These are phyloP conservation scores for Tardiomyces digboiensis DNA, from an alignment of 1,139 yeast genomes.

Conservation along the genomic window DNA sequence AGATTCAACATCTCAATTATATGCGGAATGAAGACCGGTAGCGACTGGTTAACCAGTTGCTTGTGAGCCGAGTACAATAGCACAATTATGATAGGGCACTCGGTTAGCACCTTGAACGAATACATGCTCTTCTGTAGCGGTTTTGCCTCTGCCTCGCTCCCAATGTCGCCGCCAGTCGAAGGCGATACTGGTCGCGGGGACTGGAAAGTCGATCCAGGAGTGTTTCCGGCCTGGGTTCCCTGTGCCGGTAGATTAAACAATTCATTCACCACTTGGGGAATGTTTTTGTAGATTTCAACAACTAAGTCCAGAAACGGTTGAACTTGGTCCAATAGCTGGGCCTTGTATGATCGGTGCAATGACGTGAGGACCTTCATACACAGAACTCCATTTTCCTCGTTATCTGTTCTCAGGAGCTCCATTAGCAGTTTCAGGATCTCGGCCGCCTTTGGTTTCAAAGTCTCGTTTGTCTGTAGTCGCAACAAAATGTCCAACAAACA, in stretches of 20 bases:
- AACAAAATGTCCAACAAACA: conserved; percentile 64
- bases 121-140: conserved; percentile 46
- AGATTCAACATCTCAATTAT: conserved; percentile 65
- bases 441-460: conserved; percentile 63
- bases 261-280: conserved; percentile 64
- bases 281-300: conserved; percentile 67
- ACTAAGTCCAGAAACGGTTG: conserved; percentile 73
- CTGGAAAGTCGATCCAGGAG: conserved; percentile 21
- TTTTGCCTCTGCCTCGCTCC: conserved; percentile 14
- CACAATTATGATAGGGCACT: conserved; percentile 96
- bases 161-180: conserved; percentile 25
- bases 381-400: conserved; percentile 92
- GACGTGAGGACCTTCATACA: conserved; percentile 89
- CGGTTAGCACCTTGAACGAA: conserved; percentile 89
- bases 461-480: conserved; percentile 74
- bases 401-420: conserved; percentile 57
- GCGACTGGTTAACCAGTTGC: conserved; percentile 56
- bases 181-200: conserved; percentile 38
- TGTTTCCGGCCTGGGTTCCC: conserved; percentile 10
- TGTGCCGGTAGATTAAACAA: conserved; percentile 36
- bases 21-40: conserved; percentile 74
- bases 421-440: conserved; percentile 55
- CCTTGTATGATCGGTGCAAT: conserved; percentile 77
- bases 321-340: conserved; percentile 54
- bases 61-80: conserved; percentile 84